Evolutionary conservation across 2,329 filamentous ascomycete species (phyloP), one percentile per base, ranked within the genome.

Genomic region (Calonectria honghensis): DNA sequence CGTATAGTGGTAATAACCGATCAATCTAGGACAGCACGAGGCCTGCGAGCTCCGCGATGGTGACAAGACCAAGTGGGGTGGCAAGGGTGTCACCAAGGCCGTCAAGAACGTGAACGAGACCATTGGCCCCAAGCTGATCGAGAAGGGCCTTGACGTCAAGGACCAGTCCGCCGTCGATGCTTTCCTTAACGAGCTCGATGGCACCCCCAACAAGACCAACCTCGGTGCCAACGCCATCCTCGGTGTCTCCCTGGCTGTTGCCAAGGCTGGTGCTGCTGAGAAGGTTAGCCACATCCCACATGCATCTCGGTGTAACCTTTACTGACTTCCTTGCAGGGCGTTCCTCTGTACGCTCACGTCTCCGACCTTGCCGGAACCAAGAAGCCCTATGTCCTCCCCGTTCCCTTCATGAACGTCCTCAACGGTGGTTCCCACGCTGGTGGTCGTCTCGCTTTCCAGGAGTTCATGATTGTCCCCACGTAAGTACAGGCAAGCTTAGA

Each of bases 401-500:
- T 97, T 80, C 95, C 95, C 82, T 97, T 97, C 92, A 95, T 95
- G 93, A 97, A 97, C 89, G 95, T 97, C 85, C 91, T 97, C 80
- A 97, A 97, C 87, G 95, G 95, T 82, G 90, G 88, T 81, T 98
- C 96, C 84, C 97, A 99, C 91, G 97, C 97, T 80, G 97, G 97
- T 92, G 97, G 97, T 84, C 95, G 96, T 86, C 92, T 97, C 82
- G 95, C 95, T 81, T 97, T 97, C 93, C 95, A 97, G 89, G 95
- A 97, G 89, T 97, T 97, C 91, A 97, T 97, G 95, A 96, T 97
- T 82, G 95, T 96, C 73, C 95, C 95, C 78, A 93, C 92, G 90
- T 94, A 89, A 86, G 91, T 88, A 16, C 10, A 39, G 20, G 4
- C 13, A 39, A 20, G 4, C 13, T n/a, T 14, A 16, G 39, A 10